Conservation (phyloP, 306 rosid genomes). For the Lathyrus tuberosus region DNA sequence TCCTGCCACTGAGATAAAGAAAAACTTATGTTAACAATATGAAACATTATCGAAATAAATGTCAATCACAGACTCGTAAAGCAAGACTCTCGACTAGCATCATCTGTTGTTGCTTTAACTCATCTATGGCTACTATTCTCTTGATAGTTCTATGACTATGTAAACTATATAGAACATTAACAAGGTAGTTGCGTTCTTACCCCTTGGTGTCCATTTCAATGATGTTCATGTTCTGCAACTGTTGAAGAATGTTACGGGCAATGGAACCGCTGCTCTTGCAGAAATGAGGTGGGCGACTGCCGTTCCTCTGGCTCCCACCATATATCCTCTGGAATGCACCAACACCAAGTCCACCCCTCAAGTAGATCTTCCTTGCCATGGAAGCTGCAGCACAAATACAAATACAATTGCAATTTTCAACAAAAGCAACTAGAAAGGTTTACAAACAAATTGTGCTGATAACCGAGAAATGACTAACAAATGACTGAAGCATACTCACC, state of each 20-base stretch:
- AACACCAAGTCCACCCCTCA: conserved; percentile 54
- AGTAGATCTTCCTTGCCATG: conserved; percentile 52
- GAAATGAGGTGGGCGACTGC: conserved; percentile 54
- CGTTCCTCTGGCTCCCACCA: conserved; percentile 55
- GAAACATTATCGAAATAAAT: background rate
- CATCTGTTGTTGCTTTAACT: too few species aligned
- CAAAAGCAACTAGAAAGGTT: background rate
- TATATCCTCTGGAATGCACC: conserved; percentile 53
- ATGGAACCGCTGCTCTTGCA: conserved; percentile 52
- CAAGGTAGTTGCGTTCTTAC: conserved; percentile 16
- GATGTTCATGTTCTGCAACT: conserved; percentile 43
- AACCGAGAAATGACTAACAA: background rate
- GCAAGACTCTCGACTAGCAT: too few species aligned
- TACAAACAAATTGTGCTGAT: background rate
- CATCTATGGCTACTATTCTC: too few species aligned
- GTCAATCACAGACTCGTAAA: too few species aligned
- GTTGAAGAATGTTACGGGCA: conserved; percentile 51
- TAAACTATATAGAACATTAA: background rate
- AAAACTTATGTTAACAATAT: background rate
- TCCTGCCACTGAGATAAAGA: conserved; percentile 44
- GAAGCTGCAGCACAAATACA: conserved; percentile 39
- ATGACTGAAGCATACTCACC: too few species aligned
- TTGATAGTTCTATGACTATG: too few species aligned
- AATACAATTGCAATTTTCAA: background rate
- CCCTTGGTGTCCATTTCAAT: conserved; percentile 45